These are phyloP conservation scores for Lactarius sanguifluus DNA, from an alignment of 768 basidiomycete genomes.

Conservation along the genomic window DNA sequence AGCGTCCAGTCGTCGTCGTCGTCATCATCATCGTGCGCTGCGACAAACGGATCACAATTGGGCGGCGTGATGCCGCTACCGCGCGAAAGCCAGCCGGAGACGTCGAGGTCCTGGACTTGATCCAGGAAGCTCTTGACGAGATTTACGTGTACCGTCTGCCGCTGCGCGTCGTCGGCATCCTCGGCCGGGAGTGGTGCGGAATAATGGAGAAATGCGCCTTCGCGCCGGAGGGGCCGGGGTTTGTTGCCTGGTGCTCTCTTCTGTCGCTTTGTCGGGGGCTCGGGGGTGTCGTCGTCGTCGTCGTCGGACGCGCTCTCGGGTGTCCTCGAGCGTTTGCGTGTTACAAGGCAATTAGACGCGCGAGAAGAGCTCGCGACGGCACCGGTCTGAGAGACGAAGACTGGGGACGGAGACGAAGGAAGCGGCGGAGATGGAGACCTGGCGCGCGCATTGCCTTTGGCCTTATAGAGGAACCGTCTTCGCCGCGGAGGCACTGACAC, in stretches of 20 bases:
- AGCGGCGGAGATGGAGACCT: neutral
- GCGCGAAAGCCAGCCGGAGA: neutral
- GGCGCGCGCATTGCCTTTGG: conserved; percentile 12
- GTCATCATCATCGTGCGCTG: neutral
- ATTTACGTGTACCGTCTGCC: neutral
- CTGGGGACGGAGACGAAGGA: neutral
- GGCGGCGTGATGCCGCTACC: neutral
- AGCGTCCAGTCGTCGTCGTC: neutral
- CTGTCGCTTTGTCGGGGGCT: neutral
- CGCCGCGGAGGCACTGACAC: neutral
- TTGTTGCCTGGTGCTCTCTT: neutral
- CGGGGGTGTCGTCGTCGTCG: neutral
- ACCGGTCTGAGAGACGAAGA: neutral
- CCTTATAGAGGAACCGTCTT: neutral
- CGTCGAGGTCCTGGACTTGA: neutral
- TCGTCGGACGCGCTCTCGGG: neutral
- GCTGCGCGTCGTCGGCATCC: neutral
- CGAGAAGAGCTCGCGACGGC: neutral
- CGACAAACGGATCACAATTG: neutral
- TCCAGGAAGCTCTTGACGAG: neutral
- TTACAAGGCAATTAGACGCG: neutral
- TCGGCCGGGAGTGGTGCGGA: neutral
- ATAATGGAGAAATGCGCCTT: neutral
- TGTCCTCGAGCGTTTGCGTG: neutral
- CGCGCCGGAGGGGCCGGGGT: neutral